Conservation (phyloP, 495 filamentous ascomycete genomes). For the Saxophila tyrrhenica region DNA sequence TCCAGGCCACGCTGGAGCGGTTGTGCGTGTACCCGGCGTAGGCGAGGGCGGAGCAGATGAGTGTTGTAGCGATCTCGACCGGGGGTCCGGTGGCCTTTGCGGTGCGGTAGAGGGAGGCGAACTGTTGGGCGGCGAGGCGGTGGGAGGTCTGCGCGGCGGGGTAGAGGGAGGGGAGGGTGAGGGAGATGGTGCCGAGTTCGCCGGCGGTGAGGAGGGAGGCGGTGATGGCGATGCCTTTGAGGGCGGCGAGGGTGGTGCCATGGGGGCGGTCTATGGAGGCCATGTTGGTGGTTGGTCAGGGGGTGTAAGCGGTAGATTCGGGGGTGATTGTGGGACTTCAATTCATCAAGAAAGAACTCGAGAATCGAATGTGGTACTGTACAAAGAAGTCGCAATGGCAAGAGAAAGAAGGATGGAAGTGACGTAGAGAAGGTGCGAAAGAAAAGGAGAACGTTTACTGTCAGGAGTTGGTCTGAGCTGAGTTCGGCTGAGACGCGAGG, state of each 20-base stretch:
- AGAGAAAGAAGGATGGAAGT: no score
- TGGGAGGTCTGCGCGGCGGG: constrained; percentile 10
- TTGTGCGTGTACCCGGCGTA: constrained; percentile 4
- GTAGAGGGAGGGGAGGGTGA: constrained; percentile 10
- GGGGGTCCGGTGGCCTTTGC: neutral
- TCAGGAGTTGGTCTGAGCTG: neutral
- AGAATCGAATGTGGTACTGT: neutral
- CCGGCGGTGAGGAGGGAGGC: constrained; percentile 9
- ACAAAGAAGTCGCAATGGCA: neutral
- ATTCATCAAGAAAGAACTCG: neutral
- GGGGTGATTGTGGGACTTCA: neutral
- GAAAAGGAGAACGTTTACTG: neutral
- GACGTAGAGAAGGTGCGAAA: neutral
- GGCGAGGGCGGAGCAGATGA: constrained; percentile 9
- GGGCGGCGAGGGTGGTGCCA: constrained; percentile 5
- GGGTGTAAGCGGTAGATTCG: neutral
- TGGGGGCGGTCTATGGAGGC: constrained; percentile 1
- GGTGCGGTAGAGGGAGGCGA: constrained; percentile 8
- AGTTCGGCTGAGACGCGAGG: neutral
- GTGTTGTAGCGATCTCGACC: constrained; percentile 1
- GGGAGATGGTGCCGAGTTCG: constrained; percentile 2
- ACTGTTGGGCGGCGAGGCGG: constrained; percentile 10
- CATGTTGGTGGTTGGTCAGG: neutral
- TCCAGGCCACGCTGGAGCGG: constrained; percentile 4
- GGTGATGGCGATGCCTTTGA: constrained; percentile 13